Conservation (phyloP, 768 basidiomycete genomes). For the Lactarius sp. region DNA sequence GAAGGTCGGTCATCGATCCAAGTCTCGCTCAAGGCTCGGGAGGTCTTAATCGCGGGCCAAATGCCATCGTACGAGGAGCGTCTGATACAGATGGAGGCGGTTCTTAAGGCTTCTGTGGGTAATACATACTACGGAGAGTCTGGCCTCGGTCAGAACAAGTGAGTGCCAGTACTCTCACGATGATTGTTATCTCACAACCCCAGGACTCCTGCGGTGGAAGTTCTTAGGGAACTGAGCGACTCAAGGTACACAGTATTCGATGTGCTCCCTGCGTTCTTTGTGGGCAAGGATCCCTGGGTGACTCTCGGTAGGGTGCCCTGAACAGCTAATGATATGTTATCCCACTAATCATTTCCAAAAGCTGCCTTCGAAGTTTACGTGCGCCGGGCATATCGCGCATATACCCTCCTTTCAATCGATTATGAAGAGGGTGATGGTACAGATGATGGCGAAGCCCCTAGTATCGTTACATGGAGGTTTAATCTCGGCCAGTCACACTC, state of each 20-base stretch:
- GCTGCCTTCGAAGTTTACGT: slow-evolving; percentile 96
- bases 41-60: slow-evolving; percentile 92
- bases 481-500: slow-evolving; percentile 87
- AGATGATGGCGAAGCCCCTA: slow-evolving; percentile 78
- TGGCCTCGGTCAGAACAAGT: slow-evolving; percentile 55
- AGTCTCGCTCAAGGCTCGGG: slow-evolving; percentile 92
- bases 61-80: slow-evolving; percentile 98
- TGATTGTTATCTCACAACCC: slow-evolving; percentile 1
- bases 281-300: slow-evolving; percentile 77
- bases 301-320: slow-evolving; percentile 57
- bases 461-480: slow-evolving; percentile 90
- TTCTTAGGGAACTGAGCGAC: slow-evolving; percentile 90
- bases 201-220: slow-evolving; percentile 79
- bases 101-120: slow-evolving; percentile 83
- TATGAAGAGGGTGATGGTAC: slow-evolving; percentile 88
- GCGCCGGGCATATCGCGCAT: slow-evolving; percentile 92
- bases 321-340: background rate
- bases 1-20: slow-evolving; percentile 91
- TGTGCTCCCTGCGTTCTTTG: slow-evolving; percentile 94
- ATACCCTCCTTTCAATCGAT: slow-evolving; percentile 85
- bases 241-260: slow-evolving; percentile 97
- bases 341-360: slow-evolving; percentile 30
- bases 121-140: slow-evolving; percentile 88
- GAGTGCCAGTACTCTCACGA: background rate
- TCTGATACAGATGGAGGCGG: slow-evolving; percentile 86